Conservation (phyloP, 192 early-diverging fungal genomes). For the Linnemannia schmuckeri region DNA sequence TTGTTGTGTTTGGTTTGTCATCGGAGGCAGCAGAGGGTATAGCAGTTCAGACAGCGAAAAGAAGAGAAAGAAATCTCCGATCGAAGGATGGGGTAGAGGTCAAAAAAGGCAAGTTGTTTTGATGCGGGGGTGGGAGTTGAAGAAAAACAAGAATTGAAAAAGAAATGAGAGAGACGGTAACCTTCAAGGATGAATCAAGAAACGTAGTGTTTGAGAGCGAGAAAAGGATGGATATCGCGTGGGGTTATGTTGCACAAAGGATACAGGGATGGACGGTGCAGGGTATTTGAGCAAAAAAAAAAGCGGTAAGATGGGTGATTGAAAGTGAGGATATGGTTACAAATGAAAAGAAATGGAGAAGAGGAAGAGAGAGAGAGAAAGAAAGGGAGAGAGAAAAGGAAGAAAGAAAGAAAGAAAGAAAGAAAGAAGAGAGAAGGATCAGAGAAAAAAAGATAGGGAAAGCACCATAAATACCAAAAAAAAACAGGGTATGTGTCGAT, state of each 20-base stretch:
- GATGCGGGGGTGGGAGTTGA: neutral
- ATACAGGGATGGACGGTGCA: neutral
- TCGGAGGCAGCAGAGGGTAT: neutral
- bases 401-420: neutral
- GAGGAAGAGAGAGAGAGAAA: neutral
- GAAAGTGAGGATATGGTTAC: neutral
- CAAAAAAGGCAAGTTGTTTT: neutral
- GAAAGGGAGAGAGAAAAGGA: neutral
- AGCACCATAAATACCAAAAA: neutral
- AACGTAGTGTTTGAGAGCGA: neutral
- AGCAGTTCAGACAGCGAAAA: neutral
- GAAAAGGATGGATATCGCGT: neutral
- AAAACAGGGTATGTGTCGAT: neutral
- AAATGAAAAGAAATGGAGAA: neutral
- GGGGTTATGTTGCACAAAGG: neutral
- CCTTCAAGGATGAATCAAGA: neutral
- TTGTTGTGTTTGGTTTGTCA: neutral
- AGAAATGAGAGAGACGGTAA: neutral
- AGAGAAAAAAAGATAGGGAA: neutral
- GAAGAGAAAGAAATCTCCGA: neutral
- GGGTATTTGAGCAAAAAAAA: neutral
- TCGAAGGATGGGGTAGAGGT: neutral
- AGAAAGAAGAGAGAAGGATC: constrained; percentile 5
- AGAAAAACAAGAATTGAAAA: neutral
- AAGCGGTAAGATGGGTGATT: too few species aligned